Evolutionary conservation across 2,329 filamentous ascomycete species (phyloP).

Genomic region (Nemania sp.): DNA sequence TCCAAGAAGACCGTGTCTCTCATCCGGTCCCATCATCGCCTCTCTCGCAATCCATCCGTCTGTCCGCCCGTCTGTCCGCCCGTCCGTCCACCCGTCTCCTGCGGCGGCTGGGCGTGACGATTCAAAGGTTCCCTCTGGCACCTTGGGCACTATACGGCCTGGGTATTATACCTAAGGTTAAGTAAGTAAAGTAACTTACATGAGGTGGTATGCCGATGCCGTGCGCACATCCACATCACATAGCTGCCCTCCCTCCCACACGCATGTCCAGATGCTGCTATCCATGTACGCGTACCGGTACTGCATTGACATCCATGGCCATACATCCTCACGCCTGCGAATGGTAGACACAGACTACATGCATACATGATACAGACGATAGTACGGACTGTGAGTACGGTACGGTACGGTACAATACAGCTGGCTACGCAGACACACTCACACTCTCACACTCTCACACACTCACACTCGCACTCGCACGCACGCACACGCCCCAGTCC

Average conservation of each 20-base stretch:
- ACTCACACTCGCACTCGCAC: not conserved
- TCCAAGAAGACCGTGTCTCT: not conserved
- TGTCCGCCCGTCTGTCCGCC: not conserved
- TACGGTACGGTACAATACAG: not conserved
- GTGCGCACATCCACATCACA: slow-evolving; percentile 18
- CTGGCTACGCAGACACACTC: not conserved
- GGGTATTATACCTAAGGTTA: no score
- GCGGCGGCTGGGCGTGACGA: not conserved
- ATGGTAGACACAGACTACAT: not conserved
- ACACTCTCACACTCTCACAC: not conserved
- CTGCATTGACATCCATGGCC: not conserved
- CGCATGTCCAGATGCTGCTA: not conserved
- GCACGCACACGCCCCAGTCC: not conserved
- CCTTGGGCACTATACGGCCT: not conserved
- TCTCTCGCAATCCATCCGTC: slow-evolving; percentile 9
- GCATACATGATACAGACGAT: no score
- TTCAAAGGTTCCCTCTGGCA: slow-evolving; percentile 2
- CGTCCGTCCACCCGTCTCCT: not conserved
- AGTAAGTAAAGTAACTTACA: slow-evolving; percentile 5
- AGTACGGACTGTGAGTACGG: no score
- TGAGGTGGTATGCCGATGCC: slow-evolving; percentile 24
- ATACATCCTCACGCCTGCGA: no score
- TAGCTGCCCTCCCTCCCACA: not conserved
- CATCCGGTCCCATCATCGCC: slow-evolving; percentile 1
- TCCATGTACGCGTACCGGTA: not conserved